Percentiles rank a stretch among this genome's conserved stretches.
Evolutionary conservation across 257 asterid genomes (phyloP).

Genomic region (Solanum rostratum): DNA sequence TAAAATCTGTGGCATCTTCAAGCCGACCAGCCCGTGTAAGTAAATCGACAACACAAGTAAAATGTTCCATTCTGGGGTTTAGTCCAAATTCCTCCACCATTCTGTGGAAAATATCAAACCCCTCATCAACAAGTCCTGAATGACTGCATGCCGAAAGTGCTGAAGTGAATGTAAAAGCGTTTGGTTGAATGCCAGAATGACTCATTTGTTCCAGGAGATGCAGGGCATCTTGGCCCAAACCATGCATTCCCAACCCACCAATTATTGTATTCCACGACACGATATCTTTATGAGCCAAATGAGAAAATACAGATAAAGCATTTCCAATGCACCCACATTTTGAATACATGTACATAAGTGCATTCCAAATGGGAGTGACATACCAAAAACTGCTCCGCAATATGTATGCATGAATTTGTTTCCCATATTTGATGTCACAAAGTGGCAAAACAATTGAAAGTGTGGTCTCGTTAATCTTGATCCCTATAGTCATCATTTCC

Average conservation of each 20-base stretch:
- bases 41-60: slow-evolving; percentile 27
- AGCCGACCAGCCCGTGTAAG: slow-evolving; percentile 36
- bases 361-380: slow-evolving; percentile 15
- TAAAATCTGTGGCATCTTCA: slow-evolving; percentile 24
- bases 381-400: neutral
- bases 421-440: slow-evolving; percentile 22
- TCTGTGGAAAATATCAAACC: slow-evolving; percentile 12
- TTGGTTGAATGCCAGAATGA: slow-evolving; percentile 14
- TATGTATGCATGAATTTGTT: slow-evolving; percentile 23
- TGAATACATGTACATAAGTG: slow-evolving; percentile 34
- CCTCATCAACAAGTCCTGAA: slow-evolving; percentile 28
- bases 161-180: slow-evolving; percentile 26
- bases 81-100: slow-evolving; percentile 16
- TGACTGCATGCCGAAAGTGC: slow-evolving; percentile 37
- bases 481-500: slow-evolving; percentile 16
- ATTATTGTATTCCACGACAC: slow-evolving; percentile 42
- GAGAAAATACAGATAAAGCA: slow-evolving; percentile 19
- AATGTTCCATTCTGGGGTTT: slow-evolving; percentile 23
- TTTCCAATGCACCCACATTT: slow-evolving; percentile 17
- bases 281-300: slow-evolving; percentile 16
- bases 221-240: slow-evolving; percentile 25
- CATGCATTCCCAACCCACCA: slow-evolving; percentile 32
- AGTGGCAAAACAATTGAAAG: slow-evolving; percentile 20
- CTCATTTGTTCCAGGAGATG: slow-evolving; percentile 19
- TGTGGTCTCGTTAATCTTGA: slow-evolving; percentile 20